These are phyloP conservation scores for Nemania sp. DNA, from an alignment of 2,329 filamentous ascomycete genomes.

Conservation along the genomic window DNA sequence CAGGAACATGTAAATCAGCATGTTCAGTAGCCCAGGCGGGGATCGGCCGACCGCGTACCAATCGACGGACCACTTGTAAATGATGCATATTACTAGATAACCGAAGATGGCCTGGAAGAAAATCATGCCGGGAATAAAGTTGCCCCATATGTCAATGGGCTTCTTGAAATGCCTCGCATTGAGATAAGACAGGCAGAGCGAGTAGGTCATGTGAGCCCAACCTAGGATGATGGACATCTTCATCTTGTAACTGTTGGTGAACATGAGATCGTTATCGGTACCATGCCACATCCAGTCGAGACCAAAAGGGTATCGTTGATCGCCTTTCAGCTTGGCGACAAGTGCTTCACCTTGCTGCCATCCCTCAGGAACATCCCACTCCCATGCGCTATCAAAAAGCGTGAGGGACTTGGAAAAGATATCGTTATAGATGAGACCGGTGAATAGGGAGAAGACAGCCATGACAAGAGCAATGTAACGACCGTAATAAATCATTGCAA, in stretches of 20 bases:
- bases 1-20: conserved; percentile 99
- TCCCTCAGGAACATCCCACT: conserved; percentile 69
- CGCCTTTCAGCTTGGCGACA: conserved; percentile 64
- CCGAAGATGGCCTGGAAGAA: conserved; percentile 99
- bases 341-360: conserved; percentile 69
- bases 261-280: conserved; percentile 90
- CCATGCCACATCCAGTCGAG: conserved; percentile 97
- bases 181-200: conserved; percentile 86
- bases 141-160: conserved; percentile 94
- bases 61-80: conserved; percentile 96
- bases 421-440: conserved; percentile 96
- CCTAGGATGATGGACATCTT: conserved; percentile 98
- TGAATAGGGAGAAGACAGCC: conserved; percentile 96
- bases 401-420: conserved; percentile 93
- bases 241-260: conserved; percentile 99
- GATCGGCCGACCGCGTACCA: conserved; percentile 69
- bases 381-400: conserved; percentile 87
- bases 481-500: conserved; percentile 98
- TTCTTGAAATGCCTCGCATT: conserved; percentile 95
- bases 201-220: conserved; percentile 99
- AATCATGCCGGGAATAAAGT: conserved; percentile 97
- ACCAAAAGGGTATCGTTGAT: conserved; percentile 92
- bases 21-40: conserved; percentile 91
- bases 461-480: conserved; percentile 99
- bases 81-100: conserved; percentile 88